Evolutionary conservation across 352 stramenopile species (phyloP).

Genomic region (Salisapilia sapeloensis): DNA sequence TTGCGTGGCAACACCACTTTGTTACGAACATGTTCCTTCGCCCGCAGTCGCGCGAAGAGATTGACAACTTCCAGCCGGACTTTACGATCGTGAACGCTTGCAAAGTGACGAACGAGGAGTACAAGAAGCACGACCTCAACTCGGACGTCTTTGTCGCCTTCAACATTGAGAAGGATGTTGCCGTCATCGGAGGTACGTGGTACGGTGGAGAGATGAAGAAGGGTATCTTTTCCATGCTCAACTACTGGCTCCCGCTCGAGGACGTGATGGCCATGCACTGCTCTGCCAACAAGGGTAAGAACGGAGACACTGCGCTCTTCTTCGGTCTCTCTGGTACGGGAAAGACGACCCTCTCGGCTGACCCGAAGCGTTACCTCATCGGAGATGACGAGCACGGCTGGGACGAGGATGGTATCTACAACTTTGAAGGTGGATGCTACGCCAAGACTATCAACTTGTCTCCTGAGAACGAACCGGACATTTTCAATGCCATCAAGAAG

Average conservation of each 20-base stretch:
- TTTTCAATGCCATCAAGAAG: constrained; percentile 93
- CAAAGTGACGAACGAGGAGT: constrained; percentile 88
- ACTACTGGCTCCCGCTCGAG: constrained; percentile 93
- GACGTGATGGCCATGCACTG: constrained; percentile 97
- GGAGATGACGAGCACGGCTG: constrained; percentile 91
- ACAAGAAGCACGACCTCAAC: constrained; percentile 88
- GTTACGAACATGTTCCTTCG: constrained; percentile 95
- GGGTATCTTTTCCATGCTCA: constrained; percentile 97
- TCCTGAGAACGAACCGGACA: constrained; percentile 94
- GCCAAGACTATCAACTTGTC: constrained; percentile 98
- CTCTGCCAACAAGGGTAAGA: constrained; percentile 94
- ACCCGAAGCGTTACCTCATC: constrained; percentile 73
- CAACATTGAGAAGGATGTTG: constrained; percentile 92
- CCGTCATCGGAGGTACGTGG: constrained; percentile 92
- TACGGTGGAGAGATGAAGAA: constrained; percentile 99
- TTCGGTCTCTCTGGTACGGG: constrained; percentile 88
- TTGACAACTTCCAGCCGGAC: constrained; percentile 90
- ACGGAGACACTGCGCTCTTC: constrained; percentile 93
- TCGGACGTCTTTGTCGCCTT: constrained; percentile 94
- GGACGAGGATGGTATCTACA: constrained; percentile 97
- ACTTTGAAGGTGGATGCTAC: constrained; percentile 99
- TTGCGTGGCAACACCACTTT: constrained; percentile 97
- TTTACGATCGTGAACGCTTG: constrained; percentile 99
- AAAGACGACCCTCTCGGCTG: constrained; percentile 86
- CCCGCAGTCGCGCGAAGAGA: constrained; percentile 59